phyloP scores from a whole-genome alignment of 164 flowering plant species.

The Magnolia changhungtana region DNA sequence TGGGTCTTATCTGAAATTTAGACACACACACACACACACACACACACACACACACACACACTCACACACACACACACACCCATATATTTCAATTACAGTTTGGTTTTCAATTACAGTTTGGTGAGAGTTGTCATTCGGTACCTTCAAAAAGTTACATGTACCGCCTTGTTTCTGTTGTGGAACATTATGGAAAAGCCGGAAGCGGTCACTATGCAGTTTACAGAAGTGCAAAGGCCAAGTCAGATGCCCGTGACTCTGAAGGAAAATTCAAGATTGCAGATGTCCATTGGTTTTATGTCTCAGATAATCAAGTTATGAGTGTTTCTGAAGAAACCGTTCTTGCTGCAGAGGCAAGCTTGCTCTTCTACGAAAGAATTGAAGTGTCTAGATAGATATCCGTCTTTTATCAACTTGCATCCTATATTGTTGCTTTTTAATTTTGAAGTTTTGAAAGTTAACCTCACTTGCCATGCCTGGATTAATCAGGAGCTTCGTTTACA shows the following conservation, averaged over 20 bases:
- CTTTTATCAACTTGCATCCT: not conserved
- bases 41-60: no score
- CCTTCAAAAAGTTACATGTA: conserved; percentile 31
- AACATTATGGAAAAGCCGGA: conserved; percentile 76
- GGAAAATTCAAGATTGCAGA: conserved; percentile 12
- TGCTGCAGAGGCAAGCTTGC: conserved; percentile 77
- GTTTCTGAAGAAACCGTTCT: conserved; percentile 69
- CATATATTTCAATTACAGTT: no score
- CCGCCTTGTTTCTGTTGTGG: conserved; percentile 80
- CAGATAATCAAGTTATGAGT: conserved; percentile 59
- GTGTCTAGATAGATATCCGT: not conserved
- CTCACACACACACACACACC: no score
- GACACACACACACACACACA: no score
- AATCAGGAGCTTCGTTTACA: no score
- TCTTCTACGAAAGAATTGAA: conserved; percentile 69
- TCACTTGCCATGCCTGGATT: no score
- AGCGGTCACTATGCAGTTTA: conserved; percentile 92
- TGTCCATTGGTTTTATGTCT: conserved; percentile 62
- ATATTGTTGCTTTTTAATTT: no score
- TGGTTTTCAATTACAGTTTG: conserved; percentile 26
- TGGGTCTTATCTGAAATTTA: not conserved
- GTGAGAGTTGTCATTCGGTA: not conserved
- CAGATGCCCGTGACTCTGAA: conserved; percentile 20
- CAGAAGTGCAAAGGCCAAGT: conserved; percentile 42
- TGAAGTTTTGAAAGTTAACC: no score